These are phyloP conservation scores for Ophiostoma sp. DNA, from an alignment of 2,329 filamentous ascomycete genomes.

Conservation along the genomic window DNA sequence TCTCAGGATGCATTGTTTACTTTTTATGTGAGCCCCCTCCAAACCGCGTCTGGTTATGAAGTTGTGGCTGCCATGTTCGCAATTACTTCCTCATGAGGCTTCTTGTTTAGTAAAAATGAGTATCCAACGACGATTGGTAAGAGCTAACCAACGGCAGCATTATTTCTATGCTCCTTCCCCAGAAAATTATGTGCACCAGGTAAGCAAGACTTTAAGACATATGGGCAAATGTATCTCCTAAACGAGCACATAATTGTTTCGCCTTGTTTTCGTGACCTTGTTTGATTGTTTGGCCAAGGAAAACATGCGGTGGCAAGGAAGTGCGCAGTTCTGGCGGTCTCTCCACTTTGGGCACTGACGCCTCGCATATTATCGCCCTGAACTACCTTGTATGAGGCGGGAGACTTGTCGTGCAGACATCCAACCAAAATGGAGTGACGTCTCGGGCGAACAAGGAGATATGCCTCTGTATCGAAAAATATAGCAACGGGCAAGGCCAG, in stretches of 20 bases:
- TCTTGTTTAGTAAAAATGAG: not conserved
- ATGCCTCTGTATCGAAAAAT: not conserved
- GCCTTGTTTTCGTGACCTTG: not conserved
- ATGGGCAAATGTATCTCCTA: not conserved
- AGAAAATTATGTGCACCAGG: not conserved
- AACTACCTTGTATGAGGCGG: not conserved
- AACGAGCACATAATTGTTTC: not conserved
- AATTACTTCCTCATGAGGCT: not conserved
- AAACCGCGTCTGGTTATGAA: not conserved
- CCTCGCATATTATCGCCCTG: not conserved
- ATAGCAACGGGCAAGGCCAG: not conserved
- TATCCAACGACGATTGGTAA: not conserved
- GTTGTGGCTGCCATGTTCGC: not conserved
- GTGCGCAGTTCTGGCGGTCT: not conserved
- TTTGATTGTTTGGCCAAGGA: not conserved
- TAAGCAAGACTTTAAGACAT: not conserved
- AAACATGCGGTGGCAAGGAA: not conserved
- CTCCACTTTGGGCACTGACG: slow-evolving; percentile 22
- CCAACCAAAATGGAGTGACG: not conserved
- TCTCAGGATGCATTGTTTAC: not conserved
- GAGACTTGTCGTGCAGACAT: not conserved
- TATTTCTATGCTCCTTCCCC: not conserved
- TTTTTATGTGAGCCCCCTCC: not conserved
- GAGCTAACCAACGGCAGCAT: not conserved
- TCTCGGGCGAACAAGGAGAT: not conserved